Conservation (phyloP, 2,329 filamentous ascomycete species). For the Plectosphaerella plurivora region DNA sequence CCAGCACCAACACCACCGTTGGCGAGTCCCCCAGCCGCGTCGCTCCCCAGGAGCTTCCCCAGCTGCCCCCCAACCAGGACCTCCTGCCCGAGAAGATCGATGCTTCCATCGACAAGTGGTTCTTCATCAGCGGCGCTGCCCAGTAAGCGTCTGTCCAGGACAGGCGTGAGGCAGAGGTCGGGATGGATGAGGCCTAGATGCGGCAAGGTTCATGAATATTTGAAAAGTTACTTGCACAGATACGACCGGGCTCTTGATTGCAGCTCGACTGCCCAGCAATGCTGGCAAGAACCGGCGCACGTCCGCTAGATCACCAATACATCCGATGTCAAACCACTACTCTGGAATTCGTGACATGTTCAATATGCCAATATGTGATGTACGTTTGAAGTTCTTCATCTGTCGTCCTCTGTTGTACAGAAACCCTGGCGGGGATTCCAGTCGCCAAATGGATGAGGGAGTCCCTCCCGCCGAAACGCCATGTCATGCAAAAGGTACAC, state of each 20-base stretch:
- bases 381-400: too few relatives aligned
- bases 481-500: background rate
- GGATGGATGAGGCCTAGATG: too few relatives aligned
- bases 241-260: background rate
- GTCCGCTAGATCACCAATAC: too few relatives aligned
- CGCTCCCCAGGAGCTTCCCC: slow-evolving; percentile 64
- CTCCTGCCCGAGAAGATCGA: slow-evolving; percentile 85
- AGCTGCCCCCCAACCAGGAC: slow-evolving; percentile 76
- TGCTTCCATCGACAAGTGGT: slow-evolving; percentile 99
- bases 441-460: background rate
- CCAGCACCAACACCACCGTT: slow-evolving; percentile 78
- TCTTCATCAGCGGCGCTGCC: slow-evolving; percentile 98
- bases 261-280: background rate
- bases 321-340: too few relatives aligned
- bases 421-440: too few relatives aligned
- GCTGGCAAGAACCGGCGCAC: too few relatives aligned
- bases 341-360: too few relatives aligned
- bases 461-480: background rate
- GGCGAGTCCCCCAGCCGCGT: slow-evolving; percentile 69
- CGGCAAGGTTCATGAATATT: background rate
- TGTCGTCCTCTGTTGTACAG: too few relatives aligned
- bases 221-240: background rate
- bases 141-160: slow-evolving; percentile 44
- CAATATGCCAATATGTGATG: too few relatives aligned
- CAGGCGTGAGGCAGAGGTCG: too few relatives aligned